These are phyloP conservation scores for Trypanosoma melophagium DNA, from an alignment of 208 protist genomes.

Conservation along the genomic window DNA sequence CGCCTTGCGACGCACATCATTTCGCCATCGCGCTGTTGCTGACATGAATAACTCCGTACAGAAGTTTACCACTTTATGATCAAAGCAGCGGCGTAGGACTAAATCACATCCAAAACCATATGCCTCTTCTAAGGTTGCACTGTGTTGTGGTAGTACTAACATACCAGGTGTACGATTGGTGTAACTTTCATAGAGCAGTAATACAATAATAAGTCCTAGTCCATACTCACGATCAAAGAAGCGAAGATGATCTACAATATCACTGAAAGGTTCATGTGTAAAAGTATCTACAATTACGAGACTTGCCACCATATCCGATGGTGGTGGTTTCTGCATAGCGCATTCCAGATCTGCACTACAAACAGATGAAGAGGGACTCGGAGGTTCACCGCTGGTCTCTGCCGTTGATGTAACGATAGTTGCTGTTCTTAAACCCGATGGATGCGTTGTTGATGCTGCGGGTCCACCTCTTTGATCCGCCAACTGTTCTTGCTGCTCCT, in stretches of 20 bases:
- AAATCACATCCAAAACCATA: constrained; percentile 82
- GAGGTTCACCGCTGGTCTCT: not conserved
- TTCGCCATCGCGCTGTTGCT: constrained; percentile 67
- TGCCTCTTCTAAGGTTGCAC: constrained; percentile 48
- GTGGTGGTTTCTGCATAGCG: constrained; percentile 1
- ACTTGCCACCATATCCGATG: constrained; percentile 51
- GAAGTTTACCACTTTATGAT: constrained; percentile 77
- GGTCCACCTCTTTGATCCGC: not conserved
- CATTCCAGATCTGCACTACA: constrained; percentile 40
- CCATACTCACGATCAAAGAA: constrained; percentile 65
- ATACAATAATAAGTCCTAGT: constrained; percentile 62
- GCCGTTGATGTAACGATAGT: no score
- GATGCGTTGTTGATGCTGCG: not conserved
- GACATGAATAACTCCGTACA: constrained; percentile 72
- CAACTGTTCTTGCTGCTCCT: not conserved
- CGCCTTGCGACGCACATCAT: constrained; percentile 69
- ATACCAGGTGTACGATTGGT: constrained; percentile 29
- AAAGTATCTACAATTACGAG: constrained; percentile 80
- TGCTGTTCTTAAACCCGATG: not conserved
- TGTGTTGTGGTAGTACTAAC: constrained; percentile 49
- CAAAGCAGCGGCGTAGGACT: constrained; percentile 70
- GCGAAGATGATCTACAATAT: constrained; percentile 71
- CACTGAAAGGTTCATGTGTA: constrained; percentile 75
- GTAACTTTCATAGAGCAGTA: constrained; percentile 49
- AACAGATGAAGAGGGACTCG: constrained; percentile 22